A percentile compares a stretch with the other conserved stretches of the same genome.
Evolutionary conservation across 2,329 filamentous ascomycete genomes (phyloP).

Genomic region (Botryotinia globosa): DNA sequence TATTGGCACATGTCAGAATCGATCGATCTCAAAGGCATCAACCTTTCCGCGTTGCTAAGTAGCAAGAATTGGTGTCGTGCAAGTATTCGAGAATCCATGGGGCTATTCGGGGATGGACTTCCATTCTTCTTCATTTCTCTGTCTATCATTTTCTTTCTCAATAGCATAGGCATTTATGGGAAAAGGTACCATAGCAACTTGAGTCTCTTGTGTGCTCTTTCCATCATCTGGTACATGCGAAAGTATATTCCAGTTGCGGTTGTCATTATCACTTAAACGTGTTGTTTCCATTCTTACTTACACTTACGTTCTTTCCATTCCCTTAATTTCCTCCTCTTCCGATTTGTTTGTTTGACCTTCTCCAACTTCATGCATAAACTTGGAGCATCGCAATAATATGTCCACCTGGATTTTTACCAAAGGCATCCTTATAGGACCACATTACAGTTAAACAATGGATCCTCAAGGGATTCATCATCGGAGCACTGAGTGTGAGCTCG

Average conservation of each 20-base stretch:
- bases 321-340: not conserved
- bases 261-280: not conserved
- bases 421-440: not conserved
- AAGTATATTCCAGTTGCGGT: not conserved
- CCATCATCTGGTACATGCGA: not conserved
- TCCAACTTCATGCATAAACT: not conserved
- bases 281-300: not conserved
- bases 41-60: conserved; percentile 1
- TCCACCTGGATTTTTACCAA: not conserved
- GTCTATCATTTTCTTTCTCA: too few relatives aligned
- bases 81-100: not conserved
- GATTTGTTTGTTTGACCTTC: not conserved
- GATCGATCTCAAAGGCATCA: not conserved
- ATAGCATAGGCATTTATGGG: not conserved
- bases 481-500: too few relatives aligned
- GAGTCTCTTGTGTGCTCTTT: not conserved
- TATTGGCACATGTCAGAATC: not conserved
- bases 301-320: not conserved
- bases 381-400: not conserved
- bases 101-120: not conserved
- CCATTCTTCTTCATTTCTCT: not conserved
- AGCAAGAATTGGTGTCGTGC: not conserved
- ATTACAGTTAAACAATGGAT: not conserved
- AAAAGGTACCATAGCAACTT: not conserved
- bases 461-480: not conserved